Evolutionary conservation across 192 early-diverging fungal species (phyloP), one percentile per base, ranked within the genome.

Genomic region (Coemansia sp.): DNA sequence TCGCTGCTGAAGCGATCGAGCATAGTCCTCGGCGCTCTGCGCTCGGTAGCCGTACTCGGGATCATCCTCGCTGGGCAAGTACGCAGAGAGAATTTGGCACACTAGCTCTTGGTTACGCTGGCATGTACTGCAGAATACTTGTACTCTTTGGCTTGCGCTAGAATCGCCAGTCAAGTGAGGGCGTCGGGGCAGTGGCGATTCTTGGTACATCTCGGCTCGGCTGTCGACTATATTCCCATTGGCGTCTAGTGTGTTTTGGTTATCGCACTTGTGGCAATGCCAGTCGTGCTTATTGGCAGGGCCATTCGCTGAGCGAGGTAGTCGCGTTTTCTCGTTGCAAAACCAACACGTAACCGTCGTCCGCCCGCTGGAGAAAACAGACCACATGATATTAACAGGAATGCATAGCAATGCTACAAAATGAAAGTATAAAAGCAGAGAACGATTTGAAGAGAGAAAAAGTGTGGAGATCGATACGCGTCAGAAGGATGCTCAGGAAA

Each of bases 41-140:
- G 42, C 33, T 18, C 68, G 65, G 0, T 39, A 9, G 36, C 24
- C 26, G 55, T 77, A 74, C 48, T 74, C 71, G 33, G 68, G 56
- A 26, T 77, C 74, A 4, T 65, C 58, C 13, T 77, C 74, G 39
- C 74, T 66, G 0, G 80, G 80, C 50, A 77, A 26, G 34, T 83
- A 77, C 14, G 72, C 63, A 0, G 74, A 40, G 28, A 83, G 65
- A 7, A 77, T 58, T 60, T 74, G 68, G 63, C 67, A 37, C 9
- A 77, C 80, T 7, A 77, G 71, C 40, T 77, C 69, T 36, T 83
- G 80, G 66, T 77, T 83, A 36, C 75, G 71, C 48, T 74, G 74
- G 51, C 80, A 83, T 0, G 65, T 36, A 18, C 42, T 7, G 63
- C 80, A 83, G 37, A 83, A 83, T 8, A 67, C 67, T 21, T 58